phyloP scores from a whole-genome alignment of 1,139 yeast species.

The Magnusiomyces tetraspermus region DNA sequence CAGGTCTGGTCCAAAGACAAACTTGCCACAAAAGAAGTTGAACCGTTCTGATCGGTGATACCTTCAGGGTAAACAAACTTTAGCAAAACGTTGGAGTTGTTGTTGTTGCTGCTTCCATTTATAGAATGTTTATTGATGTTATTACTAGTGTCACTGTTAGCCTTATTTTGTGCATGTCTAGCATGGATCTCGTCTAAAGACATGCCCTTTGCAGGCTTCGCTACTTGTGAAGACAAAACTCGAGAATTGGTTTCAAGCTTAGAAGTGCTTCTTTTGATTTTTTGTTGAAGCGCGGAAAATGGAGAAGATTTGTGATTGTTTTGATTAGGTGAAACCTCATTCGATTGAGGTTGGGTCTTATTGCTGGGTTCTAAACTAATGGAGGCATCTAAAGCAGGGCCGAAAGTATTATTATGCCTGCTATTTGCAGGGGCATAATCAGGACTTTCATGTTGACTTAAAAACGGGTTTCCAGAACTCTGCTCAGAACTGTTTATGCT shows the following conservation, averaged over 20 bases:
- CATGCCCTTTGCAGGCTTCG: constrained; percentile 1
- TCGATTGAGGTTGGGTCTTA: too few species aligned
- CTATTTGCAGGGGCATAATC: too few species aligned
- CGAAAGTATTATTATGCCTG: too few species aligned
- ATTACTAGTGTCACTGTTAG: too few species aligned
- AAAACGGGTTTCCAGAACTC: too few species aligned
- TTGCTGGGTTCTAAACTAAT: too few species aligned
- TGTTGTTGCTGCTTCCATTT: too few species aligned
- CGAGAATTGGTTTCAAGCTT: background rate
- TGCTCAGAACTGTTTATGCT: too few species aligned
- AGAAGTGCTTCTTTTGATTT: background rate
- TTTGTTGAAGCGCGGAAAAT: background rate
- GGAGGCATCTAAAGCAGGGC: too few species aligned
- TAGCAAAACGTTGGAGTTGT: background rate
- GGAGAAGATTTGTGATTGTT: background rate
- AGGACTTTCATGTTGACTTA: too few species aligned
- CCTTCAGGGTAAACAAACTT: background rate
- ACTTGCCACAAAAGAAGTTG: background rate
- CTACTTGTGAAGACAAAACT: background rate
- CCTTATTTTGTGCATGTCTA: background rate
- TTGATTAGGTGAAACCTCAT: too few species aligned
- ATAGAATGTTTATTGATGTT: too few species aligned
- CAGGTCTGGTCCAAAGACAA: constrained; percentile 5
- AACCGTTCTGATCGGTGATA: background rate
- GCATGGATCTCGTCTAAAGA: constrained; percentile 1